These are phyloP conservation scores for Hydrangea macrophylla DNA, from an alignment of 148 eudicot species.

Conservation along the genomic window DNA sequence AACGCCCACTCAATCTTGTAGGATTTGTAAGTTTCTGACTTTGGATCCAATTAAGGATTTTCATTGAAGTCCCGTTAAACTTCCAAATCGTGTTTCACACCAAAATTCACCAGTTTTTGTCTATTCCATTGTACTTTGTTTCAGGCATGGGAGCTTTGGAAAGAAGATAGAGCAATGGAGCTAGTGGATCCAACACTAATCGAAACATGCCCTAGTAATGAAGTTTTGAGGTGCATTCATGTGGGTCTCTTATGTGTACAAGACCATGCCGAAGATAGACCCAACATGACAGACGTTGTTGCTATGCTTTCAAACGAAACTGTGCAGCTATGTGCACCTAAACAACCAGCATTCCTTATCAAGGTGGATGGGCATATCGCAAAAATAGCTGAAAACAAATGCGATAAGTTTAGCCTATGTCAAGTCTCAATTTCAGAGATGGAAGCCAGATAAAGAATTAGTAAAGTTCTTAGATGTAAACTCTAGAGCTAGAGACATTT, in stretches of 20 bases:
- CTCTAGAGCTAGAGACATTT: too few relatives aligned
- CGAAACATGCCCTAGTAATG: neutral
- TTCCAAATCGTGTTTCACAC: neutral
- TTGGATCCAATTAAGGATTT: too few relatives aligned
- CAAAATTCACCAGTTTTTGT: too few relatives aligned
- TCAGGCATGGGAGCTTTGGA: conserved; percentile 36
- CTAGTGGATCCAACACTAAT: conserved; percentile 16
- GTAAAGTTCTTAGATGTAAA: too few relatives aligned
- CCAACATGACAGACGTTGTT: too few relatives aligned
- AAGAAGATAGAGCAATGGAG: conserved; percentile 20
- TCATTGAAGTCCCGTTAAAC: too few relatives aligned
- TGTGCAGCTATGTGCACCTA: conserved; percentile 22
- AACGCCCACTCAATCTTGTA: conserved; percentile 17
- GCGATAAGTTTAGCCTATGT: conserved; percentile 12
- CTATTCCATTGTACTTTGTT: neutral
- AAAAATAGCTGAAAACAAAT: neutral
- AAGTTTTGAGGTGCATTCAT: conserved; percentile 31
- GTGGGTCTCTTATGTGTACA: conserved; percentile 34
- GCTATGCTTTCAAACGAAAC: conserved; percentile 27
- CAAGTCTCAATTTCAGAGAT: conserved; percentile 21
- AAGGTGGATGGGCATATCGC: neutral
- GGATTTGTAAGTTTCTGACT: neutral
- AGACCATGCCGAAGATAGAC: conserved; percentile 32
- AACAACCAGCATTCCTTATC: conserved; percentile 29
- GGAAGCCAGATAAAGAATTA: conserved; percentile 11